Percentiles rank a stretch among this genome's conserved stretches.
Evolutionary conservation across 2,329 filamentous ascomycete genomes (phyloP).

Genomic region (Sclerotinia nivalis): DNA sequence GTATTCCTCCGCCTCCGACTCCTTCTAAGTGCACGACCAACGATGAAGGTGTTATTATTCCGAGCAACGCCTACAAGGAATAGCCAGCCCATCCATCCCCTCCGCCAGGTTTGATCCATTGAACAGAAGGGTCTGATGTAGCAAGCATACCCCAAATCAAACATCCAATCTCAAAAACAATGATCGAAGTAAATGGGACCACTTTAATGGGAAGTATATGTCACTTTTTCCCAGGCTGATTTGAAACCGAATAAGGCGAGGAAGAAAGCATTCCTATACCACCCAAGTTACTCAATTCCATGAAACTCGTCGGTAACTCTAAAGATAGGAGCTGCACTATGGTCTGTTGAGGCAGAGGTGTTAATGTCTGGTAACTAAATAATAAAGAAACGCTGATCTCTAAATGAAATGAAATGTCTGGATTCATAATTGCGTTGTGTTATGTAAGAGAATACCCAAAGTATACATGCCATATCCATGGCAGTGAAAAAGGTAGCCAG

Average conservation of each 20-base stretch:
- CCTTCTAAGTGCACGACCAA: constrained; percentile 52
- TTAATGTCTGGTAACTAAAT: background rate
- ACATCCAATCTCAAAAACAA: constrained; percentile 40
- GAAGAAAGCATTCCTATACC: background rate
- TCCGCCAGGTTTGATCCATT: too few species aligned
- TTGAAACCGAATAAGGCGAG: background rate
- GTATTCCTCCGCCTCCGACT: constrained; percentile 49
- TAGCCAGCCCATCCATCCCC: background rate
- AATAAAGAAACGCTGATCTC: background rate
- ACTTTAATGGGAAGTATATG: constrained; percentile 34
- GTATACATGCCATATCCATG: background rate
- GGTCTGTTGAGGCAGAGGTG: background rate
- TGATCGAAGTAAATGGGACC: constrained; percentile 32
- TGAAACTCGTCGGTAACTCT: background rate
- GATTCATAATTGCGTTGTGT: too few species aligned
- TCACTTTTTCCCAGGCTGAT: constrained; percentile 24
- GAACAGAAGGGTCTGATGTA: background rate
- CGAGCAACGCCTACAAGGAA: background rate
- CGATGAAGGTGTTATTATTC: constrained; percentile 45
- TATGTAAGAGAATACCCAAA: too few species aligned
- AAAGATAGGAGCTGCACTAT: background rate
- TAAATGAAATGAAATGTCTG: background rate
- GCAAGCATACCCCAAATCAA: constrained; percentile 33
- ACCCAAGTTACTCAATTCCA: background rate
- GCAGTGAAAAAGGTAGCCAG: background rate